Percentiles rank a stretch among this genome's conserved stretches.
Evolutionary conservation across 2,329 filamentous ascomycete species (phyloP).

Genomic region (Taxawa tesnikishii): DNA sequence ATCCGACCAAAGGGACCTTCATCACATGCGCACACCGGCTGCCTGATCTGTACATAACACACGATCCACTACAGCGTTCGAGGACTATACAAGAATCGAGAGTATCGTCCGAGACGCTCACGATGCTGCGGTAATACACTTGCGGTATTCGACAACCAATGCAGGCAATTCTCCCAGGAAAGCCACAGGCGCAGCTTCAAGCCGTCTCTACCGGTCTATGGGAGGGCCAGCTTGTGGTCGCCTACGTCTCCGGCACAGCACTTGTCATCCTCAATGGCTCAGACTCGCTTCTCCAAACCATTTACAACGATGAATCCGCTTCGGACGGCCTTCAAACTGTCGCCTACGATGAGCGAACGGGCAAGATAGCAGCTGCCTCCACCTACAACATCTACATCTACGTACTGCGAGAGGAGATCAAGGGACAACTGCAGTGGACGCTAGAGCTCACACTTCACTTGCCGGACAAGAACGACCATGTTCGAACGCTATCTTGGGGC

Average conservation of each 20-base stretch:
- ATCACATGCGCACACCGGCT: no score
- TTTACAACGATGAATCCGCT: conserved; percentile 61
- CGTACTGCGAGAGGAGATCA: conserved; percentile 60
- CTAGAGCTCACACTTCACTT: conserved; percentile 47
- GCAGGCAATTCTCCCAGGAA: conserved; percentile 68
- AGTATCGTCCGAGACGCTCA: no score
- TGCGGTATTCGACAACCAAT: no score
- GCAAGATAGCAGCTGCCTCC: conserved; percentile 72
- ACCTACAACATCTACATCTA: conserved; percentile 60
- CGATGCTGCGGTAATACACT: no score
- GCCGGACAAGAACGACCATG: conserved; percentile 32
- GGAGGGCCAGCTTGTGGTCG: conserved; percentile 60
- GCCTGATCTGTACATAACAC: no score
- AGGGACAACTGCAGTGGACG: conserved; percentile 61
- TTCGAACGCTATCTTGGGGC: conserved; percentile 72
- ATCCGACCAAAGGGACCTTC: no score
- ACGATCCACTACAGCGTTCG: no score
- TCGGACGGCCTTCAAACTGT: conserved; percentile 57
- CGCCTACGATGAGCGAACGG: conserved; percentile 66
- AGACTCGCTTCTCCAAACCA: conserved; percentile 69
- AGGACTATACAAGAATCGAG: no score
- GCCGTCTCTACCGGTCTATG: conserved; percentile 63
- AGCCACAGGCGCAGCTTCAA: conserved; percentile 66
- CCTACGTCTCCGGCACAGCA: conserved; percentile 81
- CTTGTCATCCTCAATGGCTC: conserved; percentile 71